Percentiles rank a stretch among this genome's conserved stretches.
These are phyloP conservation scores for Kodamaea derodonti DNA, from an alignment of 1,139 yeast genomes.

Conservation along the genomic window DNA sequence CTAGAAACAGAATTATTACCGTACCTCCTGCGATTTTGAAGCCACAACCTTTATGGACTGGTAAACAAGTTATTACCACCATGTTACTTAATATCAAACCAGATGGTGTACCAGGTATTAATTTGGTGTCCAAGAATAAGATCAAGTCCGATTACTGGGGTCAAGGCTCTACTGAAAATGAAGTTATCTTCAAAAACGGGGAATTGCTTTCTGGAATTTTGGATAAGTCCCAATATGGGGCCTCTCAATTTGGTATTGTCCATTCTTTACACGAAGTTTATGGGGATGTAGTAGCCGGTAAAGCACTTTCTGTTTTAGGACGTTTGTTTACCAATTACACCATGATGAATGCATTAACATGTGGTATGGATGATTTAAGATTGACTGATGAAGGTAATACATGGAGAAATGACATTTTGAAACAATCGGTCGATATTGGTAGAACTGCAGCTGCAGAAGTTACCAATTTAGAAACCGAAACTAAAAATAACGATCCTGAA, in stretches of 20 bases:
- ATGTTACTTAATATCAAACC: constrained; percentile 85
- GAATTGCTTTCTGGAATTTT: constrained; percentile 86
- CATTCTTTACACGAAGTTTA: constrained; percentile 95
- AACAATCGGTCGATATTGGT: constrained; percentile 77
- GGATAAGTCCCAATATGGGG: constrained; percentile 98
- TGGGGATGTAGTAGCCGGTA: constrained; percentile 89
- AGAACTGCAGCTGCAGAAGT: constrained; percentile 93
- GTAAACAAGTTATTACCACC: constrained; percentile 95
- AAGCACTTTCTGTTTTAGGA: constrained; percentile 84
- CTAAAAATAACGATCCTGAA: constrained; percentile 60
- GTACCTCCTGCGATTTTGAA: constrained; percentile 86
- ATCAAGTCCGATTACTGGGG: constrained; percentile 97
- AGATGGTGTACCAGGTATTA: constrained; percentile 82
- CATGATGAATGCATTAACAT: constrained; percentile 89
- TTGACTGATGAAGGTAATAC: constrained; percentile 86
- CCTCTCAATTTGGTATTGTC: constrained; percentile 93
- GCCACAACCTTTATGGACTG: constrained; percentile 96
- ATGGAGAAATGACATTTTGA: constrained; percentile 82
- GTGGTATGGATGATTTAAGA: constrained; percentile 99
- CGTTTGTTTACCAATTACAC: constrained; percentile 92
- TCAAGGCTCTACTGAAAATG: constrained; percentile 73
- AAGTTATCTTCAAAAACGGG: constrained; percentile 83
- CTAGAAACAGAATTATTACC: constrained; percentile 65
- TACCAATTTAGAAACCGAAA: constrained; percentile 65
- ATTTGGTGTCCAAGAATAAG: constrained; percentile 78